Conservation (phyloP, 2,329 filamentous ascomycete genomes). For the Aspergillus sp. region DNA sequence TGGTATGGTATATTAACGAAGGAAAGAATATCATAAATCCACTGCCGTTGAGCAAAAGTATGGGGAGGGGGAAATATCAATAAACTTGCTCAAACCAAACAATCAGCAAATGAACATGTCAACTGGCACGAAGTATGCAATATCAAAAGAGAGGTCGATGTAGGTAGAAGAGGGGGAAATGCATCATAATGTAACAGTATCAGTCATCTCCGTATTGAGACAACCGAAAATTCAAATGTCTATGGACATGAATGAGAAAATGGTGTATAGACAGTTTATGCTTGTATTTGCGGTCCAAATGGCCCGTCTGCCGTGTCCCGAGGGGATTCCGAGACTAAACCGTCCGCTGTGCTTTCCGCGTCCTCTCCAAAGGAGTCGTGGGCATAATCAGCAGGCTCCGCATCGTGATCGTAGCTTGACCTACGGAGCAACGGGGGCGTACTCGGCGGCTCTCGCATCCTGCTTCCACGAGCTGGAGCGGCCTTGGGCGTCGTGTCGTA, state of each 20-base stretch:
- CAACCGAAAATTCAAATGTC: neutral
- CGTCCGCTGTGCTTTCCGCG: constrained; percentile 49
- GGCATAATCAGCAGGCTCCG: constrained; percentile 53
- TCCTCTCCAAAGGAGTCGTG: constrained; percentile 54
- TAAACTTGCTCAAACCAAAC: neutral
- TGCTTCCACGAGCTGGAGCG: constrained; percentile 34
- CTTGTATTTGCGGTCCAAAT: constrained; percentile 34
- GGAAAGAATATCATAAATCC: constrained; percentile 11
- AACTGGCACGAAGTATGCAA: constrained; percentile 2
- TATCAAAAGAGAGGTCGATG: constrained; percentile 5
- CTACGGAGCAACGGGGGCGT: constrained; percentile 60
- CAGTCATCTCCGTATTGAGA: neutral
- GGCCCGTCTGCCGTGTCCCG: constrained; percentile 32
- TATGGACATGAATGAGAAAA: constrained; percentile 13
- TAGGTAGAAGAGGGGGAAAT: neutral
- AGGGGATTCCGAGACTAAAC: constrained; percentile 39
- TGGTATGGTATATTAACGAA: constrained; percentile 3
- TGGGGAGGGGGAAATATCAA: neutral
- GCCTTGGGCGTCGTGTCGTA: constrained; percentile 33
- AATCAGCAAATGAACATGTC: neutral
- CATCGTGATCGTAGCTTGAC: constrained; percentile 62
- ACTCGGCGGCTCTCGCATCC: constrained; percentile 39
- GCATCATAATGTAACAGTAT: constrained; percentile 8
- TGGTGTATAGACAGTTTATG: constrained; percentile 18
- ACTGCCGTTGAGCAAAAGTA: constrained; percentile 10